phyloP scores from a whole-genome alignment of 139 green algal species.

The Tetraselmis striata region DNA sequence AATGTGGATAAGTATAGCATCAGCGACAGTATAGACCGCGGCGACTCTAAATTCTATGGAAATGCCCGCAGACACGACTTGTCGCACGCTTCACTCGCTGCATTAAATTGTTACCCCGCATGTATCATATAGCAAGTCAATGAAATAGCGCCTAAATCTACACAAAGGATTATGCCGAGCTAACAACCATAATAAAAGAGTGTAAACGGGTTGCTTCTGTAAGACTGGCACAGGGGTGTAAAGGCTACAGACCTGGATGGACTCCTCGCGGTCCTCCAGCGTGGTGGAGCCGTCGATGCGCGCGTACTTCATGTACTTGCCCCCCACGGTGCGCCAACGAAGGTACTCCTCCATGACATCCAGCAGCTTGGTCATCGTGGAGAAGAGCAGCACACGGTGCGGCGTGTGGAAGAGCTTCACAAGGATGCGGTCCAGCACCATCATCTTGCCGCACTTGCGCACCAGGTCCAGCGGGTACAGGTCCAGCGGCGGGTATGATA shows the following conservation, averaged over 20 bases:
- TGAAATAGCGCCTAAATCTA: no score
- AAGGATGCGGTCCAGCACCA: constrained; percentile 81
- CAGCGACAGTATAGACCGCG: no score
- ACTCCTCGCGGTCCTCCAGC: constrained; percentile 63
- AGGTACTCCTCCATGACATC: constrained; percentile 77
- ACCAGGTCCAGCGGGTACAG: constrained; percentile 45
- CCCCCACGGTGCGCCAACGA: constrained; percentile 40
- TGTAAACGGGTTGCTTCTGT: no score
- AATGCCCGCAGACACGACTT: no score
- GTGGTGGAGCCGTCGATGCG: constrained; percentile 83
- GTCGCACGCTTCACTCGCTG: no score
- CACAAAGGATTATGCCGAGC: no score
- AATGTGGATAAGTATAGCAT: no score
- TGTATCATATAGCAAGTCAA: no score
- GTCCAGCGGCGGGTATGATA: constrained; percentile 68
- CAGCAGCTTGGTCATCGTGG: constrained; percentile 75
- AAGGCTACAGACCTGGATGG: constrained; percentile 81
- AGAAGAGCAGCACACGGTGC: constrained; percentile 82
- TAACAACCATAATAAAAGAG: no score
- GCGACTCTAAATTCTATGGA: no score
- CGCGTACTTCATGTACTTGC: constrained; percentile 44
- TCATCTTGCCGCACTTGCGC: constrained; percentile 84
- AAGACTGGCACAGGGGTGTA: no score
- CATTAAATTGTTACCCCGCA: no score
- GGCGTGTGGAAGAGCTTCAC: constrained; percentile 66